Conservation (phyloP, 2,329 filamentous ascomycete species). For the Beauveria brongniartii region DNA sequence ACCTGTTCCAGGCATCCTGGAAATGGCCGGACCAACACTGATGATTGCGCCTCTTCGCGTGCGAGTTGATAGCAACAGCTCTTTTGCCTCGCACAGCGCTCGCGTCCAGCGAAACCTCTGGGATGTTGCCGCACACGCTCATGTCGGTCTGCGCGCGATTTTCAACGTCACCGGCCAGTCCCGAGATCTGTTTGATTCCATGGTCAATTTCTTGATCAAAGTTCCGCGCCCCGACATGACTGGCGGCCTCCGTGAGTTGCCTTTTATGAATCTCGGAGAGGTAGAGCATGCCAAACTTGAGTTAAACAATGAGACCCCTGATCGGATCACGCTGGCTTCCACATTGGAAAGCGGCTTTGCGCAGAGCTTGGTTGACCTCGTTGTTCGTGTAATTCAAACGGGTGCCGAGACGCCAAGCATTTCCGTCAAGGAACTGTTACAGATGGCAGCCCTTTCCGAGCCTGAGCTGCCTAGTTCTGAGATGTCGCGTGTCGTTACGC, state of each 20-base stretch:
- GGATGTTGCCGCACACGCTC: background rate
- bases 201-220: background rate
- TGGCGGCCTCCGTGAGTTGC: background rate
- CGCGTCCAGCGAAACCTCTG: background rate
- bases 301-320: background rate
- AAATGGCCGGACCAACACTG: conserved; percentile 13
- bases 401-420: background rate
- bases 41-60: conserved; percentile 15
- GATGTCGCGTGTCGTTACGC: background rate
- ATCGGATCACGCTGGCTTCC: background rate
- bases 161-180: background rate
- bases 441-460: background rate
- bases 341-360: background rate
- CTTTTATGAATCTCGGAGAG: background rate
- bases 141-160: background rate
- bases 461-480: background rate
- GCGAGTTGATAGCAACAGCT: background rate
- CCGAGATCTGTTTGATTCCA: background rate
- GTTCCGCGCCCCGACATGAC: background rate
- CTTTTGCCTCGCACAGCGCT: background rate
- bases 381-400: background rate
- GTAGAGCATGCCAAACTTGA: background rate
- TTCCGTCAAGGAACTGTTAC: background rate
- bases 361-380: background rate
- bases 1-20: conserved; percentile 11